Conservation (phyloP, 495 filamentous ascomycete genomes). For the Trichoderma reesei region DNA sequence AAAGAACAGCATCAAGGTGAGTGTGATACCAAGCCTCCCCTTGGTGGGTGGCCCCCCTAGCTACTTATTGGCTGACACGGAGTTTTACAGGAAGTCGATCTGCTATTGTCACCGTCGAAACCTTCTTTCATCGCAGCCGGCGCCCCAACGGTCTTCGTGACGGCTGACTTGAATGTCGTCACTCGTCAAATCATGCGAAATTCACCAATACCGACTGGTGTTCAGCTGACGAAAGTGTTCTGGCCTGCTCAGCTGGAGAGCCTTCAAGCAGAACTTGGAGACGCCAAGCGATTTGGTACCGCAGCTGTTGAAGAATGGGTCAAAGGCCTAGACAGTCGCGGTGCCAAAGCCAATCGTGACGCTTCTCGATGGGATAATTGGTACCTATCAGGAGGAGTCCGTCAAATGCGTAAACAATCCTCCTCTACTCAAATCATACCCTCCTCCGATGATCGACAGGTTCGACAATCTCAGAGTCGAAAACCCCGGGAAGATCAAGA, state of each 20-base stretch:
- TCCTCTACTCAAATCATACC: background rate
- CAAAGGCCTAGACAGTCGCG: slow-evolving; percentile 54
- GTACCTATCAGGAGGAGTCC: slow-evolving; percentile 42
- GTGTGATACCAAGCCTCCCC: slow-evolving; percentile 12
- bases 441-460: slow-evolving; percentile 2
- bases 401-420: slow-evolving; percentile 23
- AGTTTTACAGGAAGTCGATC: slow-evolving; percentile 47
- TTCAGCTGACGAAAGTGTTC: slow-evolving; percentile 52
- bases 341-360: slow-evolving; percentile 47
- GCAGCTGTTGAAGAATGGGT: slow-evolving; percentile 63
- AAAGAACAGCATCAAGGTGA: slow-evolving; percentile 49
- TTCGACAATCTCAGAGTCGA: slow-evolving; percentile 17
- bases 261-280: slow-evolving; percentile 46
- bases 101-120: slow-evolving; percentile 48
- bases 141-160: slow-evolving; percentile 55
- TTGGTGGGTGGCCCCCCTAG: background rate
- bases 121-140: slow-evolving; percentile 49
- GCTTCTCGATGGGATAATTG: slow-evolving; percentile 62
- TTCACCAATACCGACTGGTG: slow-evolving; percentile 31
- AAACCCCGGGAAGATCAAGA: slow-evolving; percentile 32
- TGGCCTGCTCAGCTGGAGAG: slow-evolving; percentile 45
- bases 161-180: slow-evolving; percentile 46
- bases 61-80: slow-evolving; percentile 11
- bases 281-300: slow-evolving; percentile 47
- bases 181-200: slow-evolving; percentile 40